A percentile compares a stretch with the other conserved stretches of the same genome.
These are phyloP conservation scores for Adiantum capillusveneris DNA, from an alignment of 75 land plant species.

Conservation along the genomic window DNA sequence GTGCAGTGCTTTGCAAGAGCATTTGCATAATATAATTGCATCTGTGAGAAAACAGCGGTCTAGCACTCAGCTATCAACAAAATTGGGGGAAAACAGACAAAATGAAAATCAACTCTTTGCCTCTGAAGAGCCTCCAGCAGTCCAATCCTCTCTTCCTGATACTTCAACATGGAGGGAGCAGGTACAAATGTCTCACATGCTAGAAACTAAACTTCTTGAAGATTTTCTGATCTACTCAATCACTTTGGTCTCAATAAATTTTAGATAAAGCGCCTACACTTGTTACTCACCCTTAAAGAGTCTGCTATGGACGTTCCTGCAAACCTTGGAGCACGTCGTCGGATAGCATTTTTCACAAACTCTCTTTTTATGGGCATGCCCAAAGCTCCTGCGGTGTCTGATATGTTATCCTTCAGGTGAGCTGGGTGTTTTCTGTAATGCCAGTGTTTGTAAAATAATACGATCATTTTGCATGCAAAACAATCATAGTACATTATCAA, in stretches of 20 bases:
- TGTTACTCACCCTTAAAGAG: constrained; percentile 75
- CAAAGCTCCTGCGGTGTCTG: constrained; percentile 83
- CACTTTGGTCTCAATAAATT: no score
- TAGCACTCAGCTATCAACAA: no score
- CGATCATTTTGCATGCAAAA: background rate
- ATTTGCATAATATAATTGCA: no score
- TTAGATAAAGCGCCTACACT: constrained; percentile 78
- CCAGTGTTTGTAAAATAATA: background rate
- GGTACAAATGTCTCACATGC: no score
- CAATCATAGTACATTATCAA: no score
- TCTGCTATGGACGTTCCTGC: constrained; percentile 85
- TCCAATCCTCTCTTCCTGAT: constrained; percentile 51
- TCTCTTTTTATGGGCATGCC: constrained; percentile 98
- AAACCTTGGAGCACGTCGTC: constrained; percentile 88
- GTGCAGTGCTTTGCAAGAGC: no score
- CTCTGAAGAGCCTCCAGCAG: constrained; percentile 27
- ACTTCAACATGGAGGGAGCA: constrained; percentile 47
- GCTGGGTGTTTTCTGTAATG: no score
- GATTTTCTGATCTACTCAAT: no score
- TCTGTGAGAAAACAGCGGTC: no score
- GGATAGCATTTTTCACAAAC: constrained; percentile 88
- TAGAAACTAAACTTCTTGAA: no score
- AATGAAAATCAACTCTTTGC: constrained; percentile 47
- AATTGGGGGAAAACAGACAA: no score
- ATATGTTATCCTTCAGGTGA: constrained; percentile 94